phyloP scores from a whole-genome alignment of 2,329 filamentous ascomycete genomes.

The Penicillium sp. region DNA sequence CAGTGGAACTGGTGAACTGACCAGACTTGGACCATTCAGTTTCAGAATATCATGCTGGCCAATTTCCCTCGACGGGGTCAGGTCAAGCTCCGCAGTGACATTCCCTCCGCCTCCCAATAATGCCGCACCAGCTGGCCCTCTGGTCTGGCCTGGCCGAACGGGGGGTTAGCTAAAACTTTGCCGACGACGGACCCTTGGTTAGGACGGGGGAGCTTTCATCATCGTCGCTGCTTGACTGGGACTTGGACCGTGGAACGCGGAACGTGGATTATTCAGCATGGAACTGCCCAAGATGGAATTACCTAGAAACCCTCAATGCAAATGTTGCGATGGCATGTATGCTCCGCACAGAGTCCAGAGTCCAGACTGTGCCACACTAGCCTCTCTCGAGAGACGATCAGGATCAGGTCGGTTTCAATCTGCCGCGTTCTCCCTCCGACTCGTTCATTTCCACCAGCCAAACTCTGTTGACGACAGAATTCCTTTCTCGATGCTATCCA shows the following conservation, averaged over 20 bases:
- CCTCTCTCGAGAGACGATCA: not conserved
- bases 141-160: not conserved
- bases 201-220: not conserved
- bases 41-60: too few relatives aligned
- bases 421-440: not conserved
- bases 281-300: not conserved
- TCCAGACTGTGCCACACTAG: not conserved
- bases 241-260: not conserved
- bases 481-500: not conserved
- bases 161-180: not conserved
- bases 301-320: not conserved
- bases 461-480: slow-evolving; percentile 17
- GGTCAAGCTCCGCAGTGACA: not conserved
- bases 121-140: not conserved
- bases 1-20: too few relatives aligned
- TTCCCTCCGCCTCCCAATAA: not conserved
- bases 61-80: not conserved
- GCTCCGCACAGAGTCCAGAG: not conserved
- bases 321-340: too few relatives aligned
- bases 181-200: not conserved
- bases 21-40: too few relatives aligned
- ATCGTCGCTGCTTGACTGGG: not conserved
- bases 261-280: not conserved
- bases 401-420: not conserved
- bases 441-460: slow-evolving; percentile 13